These are phyloP conservation scores for Fusarium ambrosium DNA, from an alignment of 2,329 filamentous ascomycete species.

Conservation along the genomic window DNA sequence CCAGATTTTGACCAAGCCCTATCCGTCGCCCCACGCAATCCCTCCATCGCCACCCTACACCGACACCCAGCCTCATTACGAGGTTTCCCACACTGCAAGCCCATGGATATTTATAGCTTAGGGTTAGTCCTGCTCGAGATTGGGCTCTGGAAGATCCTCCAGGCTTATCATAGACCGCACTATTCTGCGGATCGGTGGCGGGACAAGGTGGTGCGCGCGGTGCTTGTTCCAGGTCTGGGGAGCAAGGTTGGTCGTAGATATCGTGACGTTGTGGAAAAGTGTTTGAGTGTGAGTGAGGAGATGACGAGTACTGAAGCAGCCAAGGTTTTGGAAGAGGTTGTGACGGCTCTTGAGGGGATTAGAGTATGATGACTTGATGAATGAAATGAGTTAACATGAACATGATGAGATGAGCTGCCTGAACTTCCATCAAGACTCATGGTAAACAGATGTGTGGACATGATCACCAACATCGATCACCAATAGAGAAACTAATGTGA, in stretches of 20 bases:
- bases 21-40: conserved; percentile 60
- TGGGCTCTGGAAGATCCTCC: conserved; percentile 61
- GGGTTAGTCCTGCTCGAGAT: conserved; percentile 66
- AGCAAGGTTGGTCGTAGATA: conserved; percentile 59
- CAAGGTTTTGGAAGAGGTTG: conserved; percentile 59
- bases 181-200: conserved; percentile 59
- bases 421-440: no score
- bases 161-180: conserved; percentile 57
- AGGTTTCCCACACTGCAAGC: conserved; percentile 60
- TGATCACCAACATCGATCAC: no score
- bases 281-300: conserved; percentile 55
- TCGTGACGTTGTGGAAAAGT: conserved; percentile 58
- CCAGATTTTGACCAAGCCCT: conserved; percentile 65
- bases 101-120: conserved; percentile 66
- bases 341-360: conserved; percentile 57
- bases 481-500: not conserved
- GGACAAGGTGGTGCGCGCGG: conserved; percentile 57
- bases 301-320: conserved; percentile 54
- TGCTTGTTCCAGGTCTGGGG: conserved; percentile 57
- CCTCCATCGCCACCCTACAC: conserved; percentile 60
- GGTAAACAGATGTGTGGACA: no score
- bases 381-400: not conserved
- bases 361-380: conserved; percentile 39
- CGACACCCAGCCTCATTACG: conserved; percentile 60
- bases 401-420: no score